A percentile compares a stretch with the other conserved stretches of the same genome.
phyloP scores from a whole-genome alignment of 345 rosid genomes.

The Pistacia integerrima region DNA sequence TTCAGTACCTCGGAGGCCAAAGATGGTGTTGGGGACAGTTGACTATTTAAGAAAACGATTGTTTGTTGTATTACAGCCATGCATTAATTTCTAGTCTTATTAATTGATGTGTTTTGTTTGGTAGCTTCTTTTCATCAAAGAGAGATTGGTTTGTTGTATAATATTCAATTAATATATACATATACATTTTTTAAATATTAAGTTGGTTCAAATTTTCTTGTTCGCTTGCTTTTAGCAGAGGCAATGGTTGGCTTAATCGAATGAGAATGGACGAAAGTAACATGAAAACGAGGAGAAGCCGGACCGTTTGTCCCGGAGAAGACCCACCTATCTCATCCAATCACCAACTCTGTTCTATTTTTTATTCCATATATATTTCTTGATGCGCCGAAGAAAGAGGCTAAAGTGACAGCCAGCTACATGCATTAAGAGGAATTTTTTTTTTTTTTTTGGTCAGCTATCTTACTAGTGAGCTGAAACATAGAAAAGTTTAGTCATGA shows the following conservation, averaged over 20 bases:
- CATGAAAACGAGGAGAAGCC: constrained; percentile 18
- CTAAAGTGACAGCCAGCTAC: not conserved
- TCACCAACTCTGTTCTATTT: not conserved
- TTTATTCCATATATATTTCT: constrained; percentile 12
- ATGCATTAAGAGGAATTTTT: not conserved
- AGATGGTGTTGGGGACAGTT: constrained; percentile 18
- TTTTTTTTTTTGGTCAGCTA: no score
- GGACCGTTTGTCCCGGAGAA: constrained; percentile 18
- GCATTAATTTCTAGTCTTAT: not conserved
- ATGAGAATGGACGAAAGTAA: constrained; percentile 12
- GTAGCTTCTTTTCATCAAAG: constrained; percentile 1
- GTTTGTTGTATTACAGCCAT: constrained; percentile 16
- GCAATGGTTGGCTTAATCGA: constrained; percentile 10
- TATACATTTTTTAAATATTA: not conserved
- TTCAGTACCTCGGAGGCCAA: constrained; percentile 16
- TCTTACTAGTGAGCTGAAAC: no score
- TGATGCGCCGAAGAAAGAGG: not conserved
- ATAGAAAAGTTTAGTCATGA: no score
- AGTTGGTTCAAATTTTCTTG: constrained; percentile 15
- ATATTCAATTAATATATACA: not conserved
- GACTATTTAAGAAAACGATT: constrained; percentile 34
- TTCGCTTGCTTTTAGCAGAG: constrained; percentile 1
- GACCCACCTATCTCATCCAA: constrained; percentile 16
- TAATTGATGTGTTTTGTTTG: constrained; percentile 10
- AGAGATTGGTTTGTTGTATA: constrained; percentile 5